Conservation (phyloP, 805 yeast genomes). For the Cyberlindnera amylophila region DNA sequence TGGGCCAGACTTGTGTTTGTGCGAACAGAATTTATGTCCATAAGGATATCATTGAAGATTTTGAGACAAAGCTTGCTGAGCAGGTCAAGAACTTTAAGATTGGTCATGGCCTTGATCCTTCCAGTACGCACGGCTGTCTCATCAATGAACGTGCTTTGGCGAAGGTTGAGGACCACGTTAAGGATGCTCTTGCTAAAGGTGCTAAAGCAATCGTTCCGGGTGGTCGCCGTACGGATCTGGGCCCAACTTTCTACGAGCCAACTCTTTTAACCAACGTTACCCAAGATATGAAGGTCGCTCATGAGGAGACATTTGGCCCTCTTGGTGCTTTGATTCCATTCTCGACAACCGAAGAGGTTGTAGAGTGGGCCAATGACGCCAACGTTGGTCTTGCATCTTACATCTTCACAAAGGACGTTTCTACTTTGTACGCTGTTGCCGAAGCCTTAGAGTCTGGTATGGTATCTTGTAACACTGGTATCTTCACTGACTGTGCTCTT, state of each 20-base stretch:
- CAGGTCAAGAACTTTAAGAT: conserved; percentile 45
- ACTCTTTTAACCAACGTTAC: conserved; percentile 50
- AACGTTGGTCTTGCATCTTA: conserved; percentile 58
- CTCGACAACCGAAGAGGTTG: conserved; percentile 49
- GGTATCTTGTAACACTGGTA: conserved; percentile 60
- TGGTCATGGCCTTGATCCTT: conserved; percentile 53
- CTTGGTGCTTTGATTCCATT: conserved; percentile 55
- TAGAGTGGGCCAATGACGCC: conserved; percentile 50
- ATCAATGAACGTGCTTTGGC: conserved; percentile 47
- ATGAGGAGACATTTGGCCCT: conserved; percentile 67
- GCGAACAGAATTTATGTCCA: conserved; percentile 60
- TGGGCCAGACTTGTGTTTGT: conserved; percentile 67
- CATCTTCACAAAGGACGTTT: conserved; percentile 49
- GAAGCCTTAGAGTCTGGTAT: conserved; percentile 61
- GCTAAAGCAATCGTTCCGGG: conserved; percentile 50
- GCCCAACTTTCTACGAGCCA: conserved; percentile 52
- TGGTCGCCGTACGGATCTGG: conserved; percentile 46
- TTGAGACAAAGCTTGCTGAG: conserved; percentile 39
- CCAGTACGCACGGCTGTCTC: conserved; percentile 53
- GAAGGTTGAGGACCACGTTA: conserved; percentile 51
- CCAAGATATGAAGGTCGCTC: conserved; percentile 43
- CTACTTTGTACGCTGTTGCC: conserved; percentile 47
- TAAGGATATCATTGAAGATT: conserved; percentile 44
- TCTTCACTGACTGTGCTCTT: conserved; percentile 51
- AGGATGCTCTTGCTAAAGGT: conserved; percentile 53